Percentiles rank a stretch among this genome's conserved stretches.
Evolutionary conservation across 345 rosid genomes (phyloP).

Genomic region (Theobroma cacao): DNA sequence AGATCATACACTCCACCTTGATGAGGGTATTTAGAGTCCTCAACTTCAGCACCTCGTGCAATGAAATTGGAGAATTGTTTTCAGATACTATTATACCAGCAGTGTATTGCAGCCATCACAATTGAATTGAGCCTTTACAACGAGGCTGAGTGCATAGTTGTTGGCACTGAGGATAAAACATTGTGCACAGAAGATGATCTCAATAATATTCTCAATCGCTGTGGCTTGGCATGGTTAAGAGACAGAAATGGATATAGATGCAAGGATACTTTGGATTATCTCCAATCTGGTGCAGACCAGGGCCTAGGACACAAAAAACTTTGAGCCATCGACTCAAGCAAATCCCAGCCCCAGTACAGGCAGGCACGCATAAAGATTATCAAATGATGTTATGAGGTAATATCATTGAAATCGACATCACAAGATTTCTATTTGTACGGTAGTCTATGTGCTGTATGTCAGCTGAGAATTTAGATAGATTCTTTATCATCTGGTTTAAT

Average conservation of each 20-base stretch:
- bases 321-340: neutral
- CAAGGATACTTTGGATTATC: constrained; percentile 9
- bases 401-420: neutral
- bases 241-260: constrained; percentile 21
- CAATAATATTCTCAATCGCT: constrained; percentile 8
- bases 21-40: constrained; percentile 50
- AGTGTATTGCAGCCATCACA: neutral
- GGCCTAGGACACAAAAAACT: neutral
- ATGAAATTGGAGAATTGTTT: neutral
- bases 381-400: neutral
- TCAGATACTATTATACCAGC: neutral
- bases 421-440: neutral
- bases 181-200: neutral
- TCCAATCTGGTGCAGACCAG: constrained; percentile 13
- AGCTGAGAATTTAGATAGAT: neutral
- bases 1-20: constrained; percentile 71
- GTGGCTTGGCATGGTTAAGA: constrained; percentile 23
- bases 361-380: neutral
- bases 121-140: neutral
- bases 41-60: neutral
- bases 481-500: too few relatives aligned
- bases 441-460: neutral
- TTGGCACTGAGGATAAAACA: constrained; percentile 6
- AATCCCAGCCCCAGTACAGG: neutral
- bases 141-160: neutral